Percentiles rank a stretch among this genome's conserved stretches.
Evolutionary conservation across 208 protist genomes (phyloP).

Genomic region (Balamuthia mandrillaris): DNA sequence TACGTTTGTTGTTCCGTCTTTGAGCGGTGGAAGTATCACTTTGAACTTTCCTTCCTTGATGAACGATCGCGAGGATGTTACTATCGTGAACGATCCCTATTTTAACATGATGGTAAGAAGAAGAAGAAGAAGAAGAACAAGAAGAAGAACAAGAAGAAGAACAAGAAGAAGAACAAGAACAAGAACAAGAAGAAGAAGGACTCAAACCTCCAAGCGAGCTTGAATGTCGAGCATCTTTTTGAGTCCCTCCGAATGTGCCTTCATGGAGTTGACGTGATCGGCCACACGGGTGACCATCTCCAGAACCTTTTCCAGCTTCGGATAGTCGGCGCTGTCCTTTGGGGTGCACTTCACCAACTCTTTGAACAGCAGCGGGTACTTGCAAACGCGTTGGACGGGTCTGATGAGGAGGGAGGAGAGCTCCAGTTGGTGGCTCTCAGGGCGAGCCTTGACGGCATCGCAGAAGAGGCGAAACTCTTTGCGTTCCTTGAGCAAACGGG

Average conservation of each 20-base stretch:
- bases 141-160: neutral
- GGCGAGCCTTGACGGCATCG: neutral
- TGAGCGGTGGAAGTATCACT: no score
- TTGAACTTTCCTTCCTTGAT: neutral
- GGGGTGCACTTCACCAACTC: neutral
- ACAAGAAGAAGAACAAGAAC: neutral
- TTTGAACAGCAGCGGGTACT: constrained; percentile 4
- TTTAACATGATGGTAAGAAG: neutral
- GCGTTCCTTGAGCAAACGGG: neutral
- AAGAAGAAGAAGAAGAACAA: no score
- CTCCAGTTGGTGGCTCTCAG: neutral
- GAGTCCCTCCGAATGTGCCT: neutral
- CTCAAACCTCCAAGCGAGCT: neutral
- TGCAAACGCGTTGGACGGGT: neutral
- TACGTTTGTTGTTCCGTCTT: no score
- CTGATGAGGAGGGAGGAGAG: neutral
- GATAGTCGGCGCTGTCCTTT: neutral
- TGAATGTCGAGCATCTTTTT: neutral
- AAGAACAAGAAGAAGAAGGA: neutral
- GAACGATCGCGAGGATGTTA: neutral
- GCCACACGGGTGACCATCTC: neutral
- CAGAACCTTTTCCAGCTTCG: neutral
- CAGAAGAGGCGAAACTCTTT: neutral
- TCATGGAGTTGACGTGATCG: neutral
- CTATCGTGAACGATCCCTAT: neutral